Evolutionary conservation across 176 grass and related monocot species (phyloP), one percentile per base, ranked within the genome.

Genomic region (Otatea glauca): DNA sequence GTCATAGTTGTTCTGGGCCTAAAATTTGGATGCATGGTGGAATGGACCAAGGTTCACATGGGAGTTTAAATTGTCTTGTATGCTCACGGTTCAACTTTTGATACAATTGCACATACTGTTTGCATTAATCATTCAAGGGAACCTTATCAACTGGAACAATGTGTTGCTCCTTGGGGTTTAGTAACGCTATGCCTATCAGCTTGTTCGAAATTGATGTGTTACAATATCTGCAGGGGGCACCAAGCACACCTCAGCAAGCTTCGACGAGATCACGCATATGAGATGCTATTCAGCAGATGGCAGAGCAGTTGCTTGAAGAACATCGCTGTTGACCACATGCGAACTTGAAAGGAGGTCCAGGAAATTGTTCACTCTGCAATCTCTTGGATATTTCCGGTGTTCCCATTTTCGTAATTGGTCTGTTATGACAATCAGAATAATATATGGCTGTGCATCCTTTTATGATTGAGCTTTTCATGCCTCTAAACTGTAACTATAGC

Each of bases 221-320:
- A 20, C 29, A 24, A 66, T 79, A 27, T 69, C 37, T 83, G 50
- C 86, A 92, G 90, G 85, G 79, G 21, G 74, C 86, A 5, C 58
- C 82, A 45, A 81, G 41, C 49, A 17, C 25, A 63, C 8, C 83
- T 5, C 74, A 50, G 42, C 49, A 86, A 83, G 74, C 44, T 88
- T 70, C 68, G 12, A 56, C 83, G 16, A 89, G 68, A 68, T 70
- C 90, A 49, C 90, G 83, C 32, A 65, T 92, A 61, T 92, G 83
- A 92, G 42, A 48, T 21, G 37, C 35, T 54, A 3, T 53, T 63
- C 3, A 48, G 43, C 27, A 49, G 27, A 5, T 50, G 64, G 54
- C 20, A 18, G 29, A 56, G 62, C 4, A 27, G n/a, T 44, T 66
- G 43, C 72, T 61, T 20, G 8, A 67, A 7, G 27, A 64, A 6